Percentiles rank a stretch among this genome's conserved stretches.
Conservation (phyloP, 1,284 basidiomycete species). For the Cutaneotrichosporon mucoides region DNA sequence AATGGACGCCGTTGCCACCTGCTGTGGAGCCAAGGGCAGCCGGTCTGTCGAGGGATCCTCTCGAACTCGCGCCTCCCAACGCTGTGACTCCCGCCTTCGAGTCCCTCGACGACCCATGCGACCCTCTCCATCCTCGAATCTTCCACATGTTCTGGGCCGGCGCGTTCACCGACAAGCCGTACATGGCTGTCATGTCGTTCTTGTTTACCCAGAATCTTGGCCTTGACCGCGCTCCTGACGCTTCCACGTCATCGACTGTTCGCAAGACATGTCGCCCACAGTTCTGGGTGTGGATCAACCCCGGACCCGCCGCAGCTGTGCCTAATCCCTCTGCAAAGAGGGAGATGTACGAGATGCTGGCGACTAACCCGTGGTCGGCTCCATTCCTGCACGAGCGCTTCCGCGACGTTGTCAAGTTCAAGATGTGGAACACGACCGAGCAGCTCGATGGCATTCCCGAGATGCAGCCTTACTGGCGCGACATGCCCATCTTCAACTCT, state of each 20-base stretch:
- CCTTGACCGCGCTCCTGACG: constrained; percentile 52
- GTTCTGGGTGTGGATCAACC: constrained; percentile 86
- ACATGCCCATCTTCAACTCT: constrained; percentile 65
- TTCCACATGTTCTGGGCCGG: constrained; percentile 87
- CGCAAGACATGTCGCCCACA: constrained; percentile 62
- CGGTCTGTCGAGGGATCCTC: constrained; percentile 31
- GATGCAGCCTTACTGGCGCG: constrained; percentile 70
- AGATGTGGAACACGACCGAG: constrained; percentile 85
- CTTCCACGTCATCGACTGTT: constrained; percentile 25
- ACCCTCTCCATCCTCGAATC: constrained; percentile 64
- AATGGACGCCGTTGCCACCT: constrained; percentile 13
- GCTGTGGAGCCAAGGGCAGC: constrained; percentile 19
- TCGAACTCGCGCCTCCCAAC: constrained; percentile 36
- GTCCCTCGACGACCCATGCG: constrained; percentile 55
- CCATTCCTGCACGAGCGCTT: constrained; percentile 78
- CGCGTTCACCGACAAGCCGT: constrained; percentile 77
- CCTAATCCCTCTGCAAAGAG: constrained; percentile 65
- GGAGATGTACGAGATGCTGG: constrained; percentile 65
- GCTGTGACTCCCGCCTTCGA: constrained; percentile 34
- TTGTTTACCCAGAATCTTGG: constrained; percentile 77
- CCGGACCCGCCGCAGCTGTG: constrained; percentile 60
- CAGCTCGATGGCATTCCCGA: constrained; percentile 76
- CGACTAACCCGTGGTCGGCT: constrained; percentile 73
- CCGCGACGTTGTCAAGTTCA: constrained; percentile 74
- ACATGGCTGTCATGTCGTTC: constrained; percentile 71